Conservation (phyloP, 2,329 filamentous ascomycete species). For the Penicillium psychrosexuale region DNA sequence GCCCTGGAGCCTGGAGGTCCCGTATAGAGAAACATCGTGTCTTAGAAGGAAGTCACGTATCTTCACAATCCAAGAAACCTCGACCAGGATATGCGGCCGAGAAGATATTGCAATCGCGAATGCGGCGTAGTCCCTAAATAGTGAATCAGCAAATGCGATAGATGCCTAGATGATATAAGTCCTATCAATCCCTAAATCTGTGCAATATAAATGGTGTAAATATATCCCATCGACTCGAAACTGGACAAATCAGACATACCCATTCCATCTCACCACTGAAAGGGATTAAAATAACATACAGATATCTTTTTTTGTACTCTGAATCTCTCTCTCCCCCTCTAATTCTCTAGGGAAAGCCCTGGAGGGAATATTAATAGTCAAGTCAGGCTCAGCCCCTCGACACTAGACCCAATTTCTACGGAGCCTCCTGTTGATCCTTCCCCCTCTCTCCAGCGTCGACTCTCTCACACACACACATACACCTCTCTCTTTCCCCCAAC, state of each 20-base stretch:
- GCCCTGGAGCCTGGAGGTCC: background rate
- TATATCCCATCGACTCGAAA: background rate
- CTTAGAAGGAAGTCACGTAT: background rate
- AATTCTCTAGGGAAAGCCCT: background rate
- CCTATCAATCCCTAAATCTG: background rate
- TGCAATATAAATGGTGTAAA: background rate
- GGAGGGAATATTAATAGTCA: constrained; percentile 3
- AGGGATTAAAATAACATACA: background rate
- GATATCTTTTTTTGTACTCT: background rate
- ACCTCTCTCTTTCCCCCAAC: background rate
- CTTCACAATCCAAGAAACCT: background rate
- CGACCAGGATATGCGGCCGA: background rate
- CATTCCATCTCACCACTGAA: background rate
- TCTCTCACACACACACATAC: background rate
- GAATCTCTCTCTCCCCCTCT: background rate
- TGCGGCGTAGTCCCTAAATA: background rate
- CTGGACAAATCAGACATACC: constrained; percentile 5
- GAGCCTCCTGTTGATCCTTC: constrained; percentile 27
- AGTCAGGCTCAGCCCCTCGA: constrained; percentile 19
- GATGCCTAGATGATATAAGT: background rate
- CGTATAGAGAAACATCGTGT: constrained; percentile 2
- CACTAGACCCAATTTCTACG: constrained; percentile 22
- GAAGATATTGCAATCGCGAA: background rate
- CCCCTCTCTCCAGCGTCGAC: constrained; percentile 9
- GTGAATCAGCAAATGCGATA: background rate